Conservation (phyloP, 805 yeast species). For the Teunomyces tritomae region DNA sequence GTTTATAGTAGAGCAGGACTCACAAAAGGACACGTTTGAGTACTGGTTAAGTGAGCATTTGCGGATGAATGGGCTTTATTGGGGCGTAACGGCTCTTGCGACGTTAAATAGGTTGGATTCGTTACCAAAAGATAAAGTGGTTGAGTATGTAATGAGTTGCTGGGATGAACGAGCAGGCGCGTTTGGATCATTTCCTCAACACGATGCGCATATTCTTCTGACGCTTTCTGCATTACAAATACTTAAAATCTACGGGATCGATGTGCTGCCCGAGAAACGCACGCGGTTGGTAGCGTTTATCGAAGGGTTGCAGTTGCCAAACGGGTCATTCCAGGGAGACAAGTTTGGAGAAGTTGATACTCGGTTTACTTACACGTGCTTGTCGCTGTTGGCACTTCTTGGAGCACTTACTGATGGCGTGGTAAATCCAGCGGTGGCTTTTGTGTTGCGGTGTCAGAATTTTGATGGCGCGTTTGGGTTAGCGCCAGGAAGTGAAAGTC, state of each 20-base stretch:
- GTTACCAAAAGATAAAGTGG: slow-evolving; percentile 59
- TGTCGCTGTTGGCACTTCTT: slow-evolving; percentile 69
- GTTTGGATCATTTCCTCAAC: slow-evolving; percentile 85
- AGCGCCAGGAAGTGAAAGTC: slow-evolving; percentile 93
- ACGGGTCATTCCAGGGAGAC: slow-evolving; percentile 89
- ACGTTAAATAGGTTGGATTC: slow-evolving; percentile 48
- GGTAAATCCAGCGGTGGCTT: slow-evolving; percentile 62
- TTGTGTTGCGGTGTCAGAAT: slow-evolving; percentile 69
- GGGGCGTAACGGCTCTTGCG: slow-evolving; percentile 85
- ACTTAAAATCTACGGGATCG: slow-evolving; percentile 56
- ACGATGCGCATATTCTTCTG: slow-evolving; percentile 82
- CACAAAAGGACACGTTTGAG: slow-evolving; percentile 52
- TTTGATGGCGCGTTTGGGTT: slow-evolving; percentile 96
- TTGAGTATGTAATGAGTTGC: slow-evolving; percentile 69
- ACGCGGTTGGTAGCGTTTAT: slow-evolving; percentile 35
- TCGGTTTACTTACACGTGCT: slow-evolving; percentile 80
- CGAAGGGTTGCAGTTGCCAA: slow-evolving; percentile 44
- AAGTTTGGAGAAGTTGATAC: slow-evolving; percentile 90
- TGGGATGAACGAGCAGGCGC: slow-evolving; percentile 63
- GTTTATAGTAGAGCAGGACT: slow-evolving; percentile 35
- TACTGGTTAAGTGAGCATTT: slow-evolving; percentile 91
- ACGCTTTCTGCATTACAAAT: slow-evolving; percentile 88
- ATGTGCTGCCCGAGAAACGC: slow-evolving; percentile 35
- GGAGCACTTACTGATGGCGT: slow-evolving; percentile 56
- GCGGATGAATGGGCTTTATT: slow-evolving; percentile 86